Evolutionary conservation across 2,329 filamentous ascomycete species (phyloP), one percentile per base, ranked within the genome.

Genomic region (Claviceps pusilla): DNA sequence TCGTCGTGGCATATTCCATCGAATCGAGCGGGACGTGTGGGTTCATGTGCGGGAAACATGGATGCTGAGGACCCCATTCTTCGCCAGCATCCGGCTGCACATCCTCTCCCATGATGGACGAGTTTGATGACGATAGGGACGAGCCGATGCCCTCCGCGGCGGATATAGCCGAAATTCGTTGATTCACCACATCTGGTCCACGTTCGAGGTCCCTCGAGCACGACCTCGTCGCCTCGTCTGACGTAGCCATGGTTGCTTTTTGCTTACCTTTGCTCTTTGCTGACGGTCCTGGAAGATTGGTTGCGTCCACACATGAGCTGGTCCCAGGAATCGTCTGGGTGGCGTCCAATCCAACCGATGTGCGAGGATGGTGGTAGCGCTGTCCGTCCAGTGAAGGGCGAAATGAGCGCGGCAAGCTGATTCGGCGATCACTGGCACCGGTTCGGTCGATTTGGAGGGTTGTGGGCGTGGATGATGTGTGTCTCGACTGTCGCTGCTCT

Each of bases 31-130:
- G 83, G 6, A 96, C 91, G 67, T 98, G 90, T 0, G 90, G 87
- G 64, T 97, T 97, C 43, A 89, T 73, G 65, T 97, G 93, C 50
- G 93, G 93, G 65, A 84, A 97, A 68, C 93, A 98, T 4, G 93
- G 91, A 66, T 98, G 93, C 45, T 86, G 82, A 14, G 90, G 89
- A 0, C 93, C 91, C 93, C 93, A 98, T 68, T 89, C 82, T 52
- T 89, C 82, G 58, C 86, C 85, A 53, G 83, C 76, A 33, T 82
- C 83, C 28, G 79, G 76, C 51, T 83, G 78, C 39, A 86, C 76
- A 50, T 83, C 78, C 37, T 82, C 79, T 42, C 79, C 79, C 73
- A 82, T 76, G 43, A 82, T 82, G 29, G 78, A 81, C 11, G 78
- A 81, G 62, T 80, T 70, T 51, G 73, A 74, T 7, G 77, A 80